These are phyloP conservation scores for Hanseniaspora vineae DNA, from an alignment of 805 yeast species.

Conservation along the genomic window DNA sequence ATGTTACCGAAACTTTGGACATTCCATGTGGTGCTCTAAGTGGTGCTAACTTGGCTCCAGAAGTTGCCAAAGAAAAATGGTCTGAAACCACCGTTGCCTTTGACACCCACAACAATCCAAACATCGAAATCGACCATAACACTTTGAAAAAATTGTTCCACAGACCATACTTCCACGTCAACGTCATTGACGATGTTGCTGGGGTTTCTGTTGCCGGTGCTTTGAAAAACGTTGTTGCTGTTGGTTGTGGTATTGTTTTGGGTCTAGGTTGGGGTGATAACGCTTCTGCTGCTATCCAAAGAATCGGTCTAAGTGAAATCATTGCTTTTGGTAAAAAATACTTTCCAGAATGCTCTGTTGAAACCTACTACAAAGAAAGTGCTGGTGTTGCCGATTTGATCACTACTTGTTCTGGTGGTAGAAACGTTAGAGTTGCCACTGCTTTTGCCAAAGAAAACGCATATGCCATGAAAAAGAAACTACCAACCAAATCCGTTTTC, in stretches of 20 bases:
- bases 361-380: constrained; percentile 83
- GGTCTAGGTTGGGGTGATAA: constrained; percentile 99
- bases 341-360: constrained; percentile 59
- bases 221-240: constrained; percentile 87
- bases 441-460: constrained; percentile 65
- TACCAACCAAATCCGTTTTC: constrained; percentile 41
- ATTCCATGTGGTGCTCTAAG: constrained; percentile 92
- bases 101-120: constrained; percentile 9
- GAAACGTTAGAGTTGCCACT: constrained; percentile 86
- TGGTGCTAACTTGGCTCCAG: constrained; percentile 96
- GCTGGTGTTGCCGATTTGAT: constrained; percentile 98
- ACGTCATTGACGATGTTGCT: constrained; percentile 83
- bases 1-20: constrained; percentile 67
- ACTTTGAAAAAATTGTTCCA: constrained; percentile 80
- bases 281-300: constrained; percentile 94
- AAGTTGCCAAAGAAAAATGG: constrained; percentile 91
- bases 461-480: constrained; percentile 1
- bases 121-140: constrained; percentile 38
- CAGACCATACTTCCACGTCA: constrained; percentile 95
- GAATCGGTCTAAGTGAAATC: constrained; percentile 87
- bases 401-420: constrained; percentile 95
- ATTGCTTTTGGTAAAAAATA: constrained; percentile 73
- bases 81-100: constrained; percentile 97
- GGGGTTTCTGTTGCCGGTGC: constrained; percentile 98
- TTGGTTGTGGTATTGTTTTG: constrained; percentile 94